These are phyloP conservation scores for Pseudocercospora ulei DNA, from an alignment of 2,329 filamentous ascomycete genomes.

Conservation along the genomic window DNA sequence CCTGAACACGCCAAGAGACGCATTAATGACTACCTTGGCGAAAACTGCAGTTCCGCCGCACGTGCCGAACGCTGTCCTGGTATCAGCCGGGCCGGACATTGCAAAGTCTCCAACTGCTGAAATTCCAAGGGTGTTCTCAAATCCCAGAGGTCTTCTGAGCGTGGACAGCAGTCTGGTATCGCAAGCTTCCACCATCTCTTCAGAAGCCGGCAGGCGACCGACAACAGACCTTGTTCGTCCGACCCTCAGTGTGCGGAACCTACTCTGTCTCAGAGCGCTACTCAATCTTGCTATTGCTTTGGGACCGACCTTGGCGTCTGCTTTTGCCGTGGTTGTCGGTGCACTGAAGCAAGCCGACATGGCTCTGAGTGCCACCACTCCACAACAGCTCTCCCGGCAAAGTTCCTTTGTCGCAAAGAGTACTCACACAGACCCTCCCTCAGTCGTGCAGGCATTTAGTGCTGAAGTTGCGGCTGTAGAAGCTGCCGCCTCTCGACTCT, in stretches of 20 bases:
- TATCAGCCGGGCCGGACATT: constrained; percentile 21
- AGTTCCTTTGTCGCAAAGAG: constrained; percentile 15
- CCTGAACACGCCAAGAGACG: constrained; percentile 77
- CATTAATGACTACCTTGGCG: constrained; percentile 83
- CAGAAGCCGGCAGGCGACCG: constrained; percentile 49
- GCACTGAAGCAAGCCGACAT: constrained; percentile 89
- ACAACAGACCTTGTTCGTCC: constrained; percentile 46
- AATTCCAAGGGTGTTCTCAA: constrained; percentile 53
- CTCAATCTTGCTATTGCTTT: constrained; percentile 93
- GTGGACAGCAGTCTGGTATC: constrained; percentile 59
- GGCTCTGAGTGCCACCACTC: constrained; percentile 51
- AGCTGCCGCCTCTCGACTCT: constrained; percentile 70
- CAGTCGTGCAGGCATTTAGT: constrained; percentile 43
- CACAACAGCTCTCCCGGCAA: constrained; percentile 26
- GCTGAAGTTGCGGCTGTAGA: constrained; percentile 81
- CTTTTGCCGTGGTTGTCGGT: constrained; percentile 86
- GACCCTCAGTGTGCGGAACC: constrained; percentile 73
- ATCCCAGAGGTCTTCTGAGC: constrained; percentile 61
- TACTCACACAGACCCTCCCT: constrained; percentile 24
- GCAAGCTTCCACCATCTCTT: constrained; percentile 44
- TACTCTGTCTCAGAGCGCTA: constrained; percentile 79
- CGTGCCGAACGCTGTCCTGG: constrained; percentile 38
- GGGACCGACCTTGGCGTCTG: constrained; percentile 70
- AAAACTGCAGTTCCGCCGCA: constrained; percentile 89
- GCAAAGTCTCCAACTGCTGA: constrained; percentile 39